Evolutionary conservation across 176 grass and related monocot genomes (phyloP), one percentile per base, ranked within the genome.

Genomic region (Carex cristatella): DNA sequence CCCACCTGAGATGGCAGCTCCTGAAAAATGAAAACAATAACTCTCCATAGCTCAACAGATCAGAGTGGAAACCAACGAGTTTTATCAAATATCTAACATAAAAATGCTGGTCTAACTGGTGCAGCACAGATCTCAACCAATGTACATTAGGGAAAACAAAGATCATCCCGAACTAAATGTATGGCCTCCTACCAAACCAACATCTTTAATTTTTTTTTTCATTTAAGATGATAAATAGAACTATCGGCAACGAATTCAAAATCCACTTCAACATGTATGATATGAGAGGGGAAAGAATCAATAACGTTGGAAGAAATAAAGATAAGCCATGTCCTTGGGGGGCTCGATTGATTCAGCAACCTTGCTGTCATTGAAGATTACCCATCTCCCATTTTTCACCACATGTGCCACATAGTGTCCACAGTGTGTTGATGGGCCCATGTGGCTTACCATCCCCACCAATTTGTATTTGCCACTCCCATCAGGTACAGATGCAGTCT

Each of bases 291-390:
- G n/a, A 28, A 69, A 57, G 27, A 78, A 78, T 81, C 79, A 83
- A 76, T 91, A 90, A 81, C 93, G 91, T 84, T 99, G 90, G 66
- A 92, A 99, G 85, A 99, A 95, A 80, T 99, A 99, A 31, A 99
- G 88, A 84, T 99, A 99, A 14, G 91, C 96, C 93, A 99, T 95
- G 76, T 99, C 96, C 90, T 99, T 99, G 15, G 96, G 96, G 69
- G 94, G 91, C 40, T 99, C 86, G 1, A 99, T 93, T 7, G 96
- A 99, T 60, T 87, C 88, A 12, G 89, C 96, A 19, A 95, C 96
- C 88, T 95, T 99, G 18, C 81, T 91, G 73, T 99, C 96, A 11
- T 99, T 99, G 67, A 92, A 95, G 42, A 99, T 99, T 15, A 87
- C 86, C 96, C 96, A 99, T 82, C 87, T 94, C 76, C 91, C 93